Conservation (phyloP, 768 basidiomycete species). For the Galerina sulciceps region DNA sequence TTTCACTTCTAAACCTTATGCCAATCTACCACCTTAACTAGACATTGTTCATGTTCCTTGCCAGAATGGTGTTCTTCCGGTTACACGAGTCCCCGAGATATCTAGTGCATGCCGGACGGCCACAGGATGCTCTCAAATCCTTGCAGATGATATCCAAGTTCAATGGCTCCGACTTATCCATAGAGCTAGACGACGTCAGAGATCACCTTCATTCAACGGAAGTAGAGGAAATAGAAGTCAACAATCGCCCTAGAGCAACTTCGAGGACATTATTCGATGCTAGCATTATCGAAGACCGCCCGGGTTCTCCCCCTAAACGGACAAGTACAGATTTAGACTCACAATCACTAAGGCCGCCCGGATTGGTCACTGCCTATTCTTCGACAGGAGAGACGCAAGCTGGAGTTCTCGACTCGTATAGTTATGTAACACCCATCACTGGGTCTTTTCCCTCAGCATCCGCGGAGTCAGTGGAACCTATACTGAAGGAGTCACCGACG, state of each 20-base stretch:
- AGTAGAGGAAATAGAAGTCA: not conserved
- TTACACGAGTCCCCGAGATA: slow-evolving; percentile 94
- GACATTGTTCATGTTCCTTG: slow-evolving; percentile 88
- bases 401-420: slow-evolving; percentile 30
- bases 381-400: slow-evolving; percentile 34
- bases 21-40: slow-evolving; percentile 32
- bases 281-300: slow-evolving; percentile 29
- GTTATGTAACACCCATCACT: slow-evolving; percentile 27
- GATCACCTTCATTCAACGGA: slow-evolving; percentile 38
- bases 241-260: slow-evolving; percentile 24
- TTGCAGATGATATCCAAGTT: slow-evolving; percentile 85
- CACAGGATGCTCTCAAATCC: slow-evolving; percentile 81
- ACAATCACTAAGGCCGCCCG: slow-evolving; percentile 4
- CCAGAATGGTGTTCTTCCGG: slow-evolving; percentile 88
- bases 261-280: slow-evolving; percentile 41
- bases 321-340: slow-evolving; percentile 17
- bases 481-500: slow-evolving; percentile 2
- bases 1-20: not conserved
- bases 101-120: slow-evolving; percentile 87
- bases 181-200: slow-evolving; percentile 74
- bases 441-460: slow-evolving; percentile 5
- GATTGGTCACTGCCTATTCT: slow-evolving; percentile 34
- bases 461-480: not conserved
- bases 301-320: not conserved
- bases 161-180: slow-evolving; percentile 75